Conservation (phyloP, 306 rosid genomes). For the Bauhinia variegata region DNA sequence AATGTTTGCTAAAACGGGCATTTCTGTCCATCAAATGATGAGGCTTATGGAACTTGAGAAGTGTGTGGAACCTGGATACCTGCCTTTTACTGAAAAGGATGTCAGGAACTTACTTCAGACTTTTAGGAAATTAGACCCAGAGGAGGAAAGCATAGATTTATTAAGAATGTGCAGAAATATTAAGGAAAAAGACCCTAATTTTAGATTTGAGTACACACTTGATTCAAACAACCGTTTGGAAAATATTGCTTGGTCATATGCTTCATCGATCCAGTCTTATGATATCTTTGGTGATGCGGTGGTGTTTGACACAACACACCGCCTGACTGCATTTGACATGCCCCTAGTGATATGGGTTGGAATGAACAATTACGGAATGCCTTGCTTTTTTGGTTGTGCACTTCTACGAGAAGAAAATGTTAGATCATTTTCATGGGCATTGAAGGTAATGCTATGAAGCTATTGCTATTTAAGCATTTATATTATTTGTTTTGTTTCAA, state of each 20-base stretch:
- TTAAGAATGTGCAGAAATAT: constrained; percentile 87
- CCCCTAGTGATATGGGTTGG: constrained; percentile 97
- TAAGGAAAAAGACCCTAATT: constrained; percentile 86
- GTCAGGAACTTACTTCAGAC: constrained; percentile 91
- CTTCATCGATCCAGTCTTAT: constrained; percentile 80
- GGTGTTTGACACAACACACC: constrained; percentile 93
- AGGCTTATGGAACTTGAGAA: constrained; percentile 98
- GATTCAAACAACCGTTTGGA: constrained; percentile 76
- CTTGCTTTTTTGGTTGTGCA: constrained; percentile 93
- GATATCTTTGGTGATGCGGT: constrained; percentile 89
- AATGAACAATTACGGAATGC: constrained; percentile 95
- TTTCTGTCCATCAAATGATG: constrained; percentile 98
- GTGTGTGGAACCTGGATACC: constrained; percentile 86
- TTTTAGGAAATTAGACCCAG: constrained; percentile 84
- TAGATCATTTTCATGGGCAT: constrained; percentile 86
- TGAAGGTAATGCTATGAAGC: constrained; percentile 64
- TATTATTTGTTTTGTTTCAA: constrained; percentile 27
- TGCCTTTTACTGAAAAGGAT: constrained; percentile 96
- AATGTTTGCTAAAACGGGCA: constrained; percentile 94
- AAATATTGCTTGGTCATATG: constrained; percentile 94
- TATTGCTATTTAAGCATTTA: not conserved
- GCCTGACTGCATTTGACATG: constrained; percentile 89
- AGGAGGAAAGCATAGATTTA: constrained; percentile 84
- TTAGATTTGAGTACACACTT: constrained; percentile 82
- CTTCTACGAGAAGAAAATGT: constrained; percentile 81